Conservation (phyloP, 805 yeast species). For the Candida maesae region DNA sequence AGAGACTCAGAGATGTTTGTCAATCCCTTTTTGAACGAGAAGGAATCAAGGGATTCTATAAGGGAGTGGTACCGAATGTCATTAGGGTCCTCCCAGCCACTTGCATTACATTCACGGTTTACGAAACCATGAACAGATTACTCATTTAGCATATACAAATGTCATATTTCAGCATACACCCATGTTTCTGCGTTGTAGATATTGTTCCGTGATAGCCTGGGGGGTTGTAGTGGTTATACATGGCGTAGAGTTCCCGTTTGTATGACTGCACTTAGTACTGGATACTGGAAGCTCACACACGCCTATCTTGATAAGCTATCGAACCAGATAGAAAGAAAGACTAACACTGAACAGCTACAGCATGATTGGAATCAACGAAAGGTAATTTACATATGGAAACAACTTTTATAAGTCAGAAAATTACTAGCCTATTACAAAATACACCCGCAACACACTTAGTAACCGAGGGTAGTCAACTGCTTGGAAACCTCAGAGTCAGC, state of each 20-base stretch:
- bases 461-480: slow-evolving; percentile 96
- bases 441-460: slow-evolving; percentile 49
- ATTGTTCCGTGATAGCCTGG: no score
- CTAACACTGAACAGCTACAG: no score
- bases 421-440: slow-evolving; percentile 11
- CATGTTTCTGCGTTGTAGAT: no score
- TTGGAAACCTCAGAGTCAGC: slow-evolving; percentile 88
- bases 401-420: slow-evolving; percentile 4
- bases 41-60: slow-evolving; percentile 71
- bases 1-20: slow-evolving; percentile 32
- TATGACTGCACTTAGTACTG: no score
- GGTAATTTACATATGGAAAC: slow-evolving; percentile 8
- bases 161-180: no score
- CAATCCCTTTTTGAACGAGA: slow-evolving; percentile 41
- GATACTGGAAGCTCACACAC: no score
- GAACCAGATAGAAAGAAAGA: no score
- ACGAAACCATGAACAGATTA: slow-evolving; percentile 58
- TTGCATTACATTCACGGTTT: slow-evolving; percentile 81
- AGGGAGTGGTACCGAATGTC: slow-evolving; percentile 76
- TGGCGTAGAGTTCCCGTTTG: no score
- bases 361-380: neutral
- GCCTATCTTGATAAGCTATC: no score
- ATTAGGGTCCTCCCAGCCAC: slow-evolving; percentile 89
- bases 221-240: no score
- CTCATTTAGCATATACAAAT: neutral